Evolutionary conservation across 768 basidiomycete species (phyloP).

Genomic region (Boletus sp.): DNA sequence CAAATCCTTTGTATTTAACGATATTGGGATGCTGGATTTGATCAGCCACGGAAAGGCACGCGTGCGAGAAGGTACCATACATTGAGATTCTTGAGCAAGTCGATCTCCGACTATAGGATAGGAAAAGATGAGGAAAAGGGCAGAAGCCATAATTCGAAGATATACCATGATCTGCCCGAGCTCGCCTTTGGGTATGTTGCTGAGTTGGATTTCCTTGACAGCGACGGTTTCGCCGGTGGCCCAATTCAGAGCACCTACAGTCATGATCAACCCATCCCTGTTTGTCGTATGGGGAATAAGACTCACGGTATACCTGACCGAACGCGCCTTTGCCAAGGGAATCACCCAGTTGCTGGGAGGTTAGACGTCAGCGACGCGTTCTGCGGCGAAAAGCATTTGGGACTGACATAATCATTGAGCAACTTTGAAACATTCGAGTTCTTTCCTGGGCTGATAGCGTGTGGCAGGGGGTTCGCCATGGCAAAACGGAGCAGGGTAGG

Average conservation of each 20-base stretch:
- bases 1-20: constrained; percentile 98
- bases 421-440: constrained; percentile 44
- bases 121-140: constrained; percentile 6
- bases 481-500: not conserved
- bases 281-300: constrained; percentile 29
- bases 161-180: constrained; percentile 94
- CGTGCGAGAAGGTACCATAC: constrained; percentile 41
- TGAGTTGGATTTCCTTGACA: constrained; percentile 94
- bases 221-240: constrained; percentile 98
- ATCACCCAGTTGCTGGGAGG: constrained; percentile 85
- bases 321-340: constrained; percentile 95
- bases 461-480: constrained; percentile 25
- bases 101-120: constrained; percentile 80
- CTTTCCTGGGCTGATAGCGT: constrained; percentile 22
- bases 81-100: constrained; percentile 94
- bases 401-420: constrained; percentile 62
- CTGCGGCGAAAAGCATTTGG: not conserved
- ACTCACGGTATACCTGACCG: constrained; percentile 94
- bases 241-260: constrained; percentile 83
- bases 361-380: constrained; percentile 6
- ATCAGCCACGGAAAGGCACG: constrained; percentile 11
- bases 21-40: constrained; percentile 83
- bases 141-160: not conserved
- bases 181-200: constrained; percentile 90
- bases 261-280: constrained; percentile 66